A percentile compares a stretch with the other conserved stretches of the same genome.
phyloP scores from a whole-genome alignment of 371 early-diverging fungal species.

The Mortierella sp. region DNA sequence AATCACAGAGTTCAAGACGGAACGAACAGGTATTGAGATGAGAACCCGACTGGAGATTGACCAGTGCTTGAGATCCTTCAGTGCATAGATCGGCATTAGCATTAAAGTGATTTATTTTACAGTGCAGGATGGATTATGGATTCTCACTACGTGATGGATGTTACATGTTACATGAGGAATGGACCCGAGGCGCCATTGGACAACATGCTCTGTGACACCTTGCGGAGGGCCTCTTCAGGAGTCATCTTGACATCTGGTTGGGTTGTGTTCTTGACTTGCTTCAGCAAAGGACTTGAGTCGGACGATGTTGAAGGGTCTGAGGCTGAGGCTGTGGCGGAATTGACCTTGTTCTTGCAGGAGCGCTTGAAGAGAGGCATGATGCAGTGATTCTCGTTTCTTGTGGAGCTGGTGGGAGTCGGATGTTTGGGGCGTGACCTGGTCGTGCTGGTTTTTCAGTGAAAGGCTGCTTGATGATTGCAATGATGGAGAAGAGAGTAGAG shows the following conservation, averaged over 20 bases:
- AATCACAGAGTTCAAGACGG: constrained; percentile 8
- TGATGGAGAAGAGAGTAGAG: too few species aligned
- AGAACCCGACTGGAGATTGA: constrained; percentile 11
- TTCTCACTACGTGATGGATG: too few species aligned
- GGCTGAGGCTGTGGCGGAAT: neutral
- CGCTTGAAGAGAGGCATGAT: constrained; percentile 1
- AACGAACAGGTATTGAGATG: constrained; percentile 7
- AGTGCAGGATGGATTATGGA: too few species aligned
- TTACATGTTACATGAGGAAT: neutral
- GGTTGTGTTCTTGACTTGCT: neutral
- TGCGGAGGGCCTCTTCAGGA: neutral
- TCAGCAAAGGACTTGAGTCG: neutral
- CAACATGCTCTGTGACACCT: neutral
- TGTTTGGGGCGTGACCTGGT: too few species aligned
- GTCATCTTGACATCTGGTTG: neutral
- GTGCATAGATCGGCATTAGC: neutral
- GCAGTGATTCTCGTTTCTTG: too few species aligned
- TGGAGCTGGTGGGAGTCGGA: too few species aligned
- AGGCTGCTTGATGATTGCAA: too few species aligned
- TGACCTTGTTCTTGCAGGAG: constrained; percentile 1
- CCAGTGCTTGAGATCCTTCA: neutral
- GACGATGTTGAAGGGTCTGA: neutral
- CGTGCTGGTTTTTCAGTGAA: too few species aligned
- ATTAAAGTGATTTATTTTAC: too few species aligned
- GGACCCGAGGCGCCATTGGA: neutral